These are phyloP conservation scores for Solanum chmielewskii DNA, from an alignment of 257 asterid species.

Conservation along the genomic window DNA sequence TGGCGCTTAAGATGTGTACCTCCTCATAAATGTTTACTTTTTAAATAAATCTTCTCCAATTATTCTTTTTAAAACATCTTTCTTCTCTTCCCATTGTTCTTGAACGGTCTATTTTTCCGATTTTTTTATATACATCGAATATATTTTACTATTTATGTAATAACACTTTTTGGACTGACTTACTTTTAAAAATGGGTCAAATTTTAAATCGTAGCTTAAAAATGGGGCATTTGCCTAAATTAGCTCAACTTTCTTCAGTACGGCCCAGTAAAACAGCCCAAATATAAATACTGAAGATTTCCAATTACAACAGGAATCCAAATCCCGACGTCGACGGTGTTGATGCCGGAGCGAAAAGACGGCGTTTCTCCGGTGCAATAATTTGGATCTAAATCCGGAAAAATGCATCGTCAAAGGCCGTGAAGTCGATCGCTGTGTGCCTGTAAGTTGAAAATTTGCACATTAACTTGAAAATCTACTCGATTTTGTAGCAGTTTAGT, in stretches of 20 bases:
- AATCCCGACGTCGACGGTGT: constrained; percentile 46
- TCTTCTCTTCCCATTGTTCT: too few relatives aligned
- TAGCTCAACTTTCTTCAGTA: not conserved
- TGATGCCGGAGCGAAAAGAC: constrained; percentile 52
- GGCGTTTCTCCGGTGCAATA: constrained; percentile 73
- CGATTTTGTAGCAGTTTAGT: not conserved
- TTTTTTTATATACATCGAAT: too few relatives aligned
- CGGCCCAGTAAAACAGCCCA: not conserved
- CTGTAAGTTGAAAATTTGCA: constrained; percentile 33
- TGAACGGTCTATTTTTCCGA: too few relatives aligned
- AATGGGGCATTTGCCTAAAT: not conserved
- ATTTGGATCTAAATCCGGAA: constrained; percentile 74
- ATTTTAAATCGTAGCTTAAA: too few relatives aligned
- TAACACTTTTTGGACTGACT: too few relatives aligned
- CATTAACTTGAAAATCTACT: not conserved
- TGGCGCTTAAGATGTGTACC: not conserved
- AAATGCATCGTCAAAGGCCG: constrained; percentile 71
- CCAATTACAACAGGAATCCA: constrained; percentile 11
- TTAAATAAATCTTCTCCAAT: too few relatives aligned
- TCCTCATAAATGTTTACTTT: too few relatives aligned
- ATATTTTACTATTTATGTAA: too few relatives aligned
- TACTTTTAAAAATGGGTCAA: too few relatives aligned
- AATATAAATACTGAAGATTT: not conserved
- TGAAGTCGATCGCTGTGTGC: constrained; percentile 74
- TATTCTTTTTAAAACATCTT: too few relatives aligned